These are phyloP conservation scores for Tanacetum coccineum DNA, from an alignment of 129 eudicot genomes.

Conservation along the genomic window DNA sequence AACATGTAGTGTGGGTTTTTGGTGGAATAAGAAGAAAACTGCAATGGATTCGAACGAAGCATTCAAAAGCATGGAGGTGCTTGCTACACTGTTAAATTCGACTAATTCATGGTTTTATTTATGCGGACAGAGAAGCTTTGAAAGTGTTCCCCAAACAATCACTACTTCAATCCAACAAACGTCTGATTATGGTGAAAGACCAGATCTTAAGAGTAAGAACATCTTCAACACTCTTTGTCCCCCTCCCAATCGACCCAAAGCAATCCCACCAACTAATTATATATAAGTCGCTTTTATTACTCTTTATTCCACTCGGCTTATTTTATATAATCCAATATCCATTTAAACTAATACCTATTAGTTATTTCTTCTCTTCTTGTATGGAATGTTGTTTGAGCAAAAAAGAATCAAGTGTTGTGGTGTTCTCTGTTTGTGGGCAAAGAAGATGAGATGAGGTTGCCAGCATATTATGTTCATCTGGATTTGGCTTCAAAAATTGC, in stretches of 20 bases:
- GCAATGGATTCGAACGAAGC: conserved; percentile 45
- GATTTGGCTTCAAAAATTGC: conserved; percentile 75
- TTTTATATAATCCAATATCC: too few relatives aligned
- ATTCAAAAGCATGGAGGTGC: conserved; percentile 60
- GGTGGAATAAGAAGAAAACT: conserved; percentile 52
- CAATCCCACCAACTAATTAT: too few relatives aligned
- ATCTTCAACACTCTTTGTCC: not conserved
- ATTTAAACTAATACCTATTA: too few relatives aligned
- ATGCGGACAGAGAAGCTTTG: conserved; percentile 58
- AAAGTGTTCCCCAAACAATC: conserved; percentile 72
- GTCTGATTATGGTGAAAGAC: conserved; percentile 70
- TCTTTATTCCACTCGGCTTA: not conserved
- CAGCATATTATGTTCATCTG: conserved; percentile 66
- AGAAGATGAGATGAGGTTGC: conserved; percentile 87
- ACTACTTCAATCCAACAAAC: conserved; percentile 43
- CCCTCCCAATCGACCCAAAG: too few relatives aligned
- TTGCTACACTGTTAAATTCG: conserved; percentile 41
- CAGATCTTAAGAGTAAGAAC: conserved; percentile 71
- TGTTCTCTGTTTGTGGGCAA: conserved; percentile 80
- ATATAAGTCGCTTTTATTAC: not conserved
- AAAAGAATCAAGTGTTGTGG: conserved; percentile 82
- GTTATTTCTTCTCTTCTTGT: conserved; percentile 8
- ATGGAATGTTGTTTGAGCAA: conserved; percentile 61
- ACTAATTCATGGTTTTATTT: conserved; percentile 50
- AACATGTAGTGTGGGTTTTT: conserved; percentile 34